A percentile compares a stretch with the other conserved stretches of the same genome.
phyloP scores from a whole-genome alignment of 2,329 filamentous ascomycete species.

The Waltergamsia citrina region DNA sequence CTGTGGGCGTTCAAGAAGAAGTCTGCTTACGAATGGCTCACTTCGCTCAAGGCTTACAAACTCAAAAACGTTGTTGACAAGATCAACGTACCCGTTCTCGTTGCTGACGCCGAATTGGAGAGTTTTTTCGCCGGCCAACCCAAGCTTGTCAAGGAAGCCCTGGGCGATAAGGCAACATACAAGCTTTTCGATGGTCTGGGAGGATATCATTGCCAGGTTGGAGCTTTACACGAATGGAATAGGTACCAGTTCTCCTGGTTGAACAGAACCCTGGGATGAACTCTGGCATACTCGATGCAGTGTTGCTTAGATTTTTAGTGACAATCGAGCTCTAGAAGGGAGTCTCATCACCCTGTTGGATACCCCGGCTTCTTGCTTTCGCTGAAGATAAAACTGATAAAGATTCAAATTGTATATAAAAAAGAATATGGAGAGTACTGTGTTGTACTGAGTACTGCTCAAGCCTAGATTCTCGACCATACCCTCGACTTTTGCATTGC shows the following conservation, averaged over 20 bases:
- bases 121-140: conserved; percentile 7
- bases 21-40: conserved; percentile 12
- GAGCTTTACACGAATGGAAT: conserved; percentile 9
- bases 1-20: conserved; percentile 14
- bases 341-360: no score
- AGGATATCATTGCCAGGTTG: conserved; percentile 10
- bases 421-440: no score
- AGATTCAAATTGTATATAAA: no score
- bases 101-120: conserved; percentile 11
- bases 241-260: conserved; percentile 14
- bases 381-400: no score
- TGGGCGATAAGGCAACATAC: conserved; percentile 6
- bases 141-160: conserved; percentile 7
- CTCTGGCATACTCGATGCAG: no score
- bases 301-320: no score
- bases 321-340: no score
- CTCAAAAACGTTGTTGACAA: conserved; percentile 9
- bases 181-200: conserved; percentile 6
- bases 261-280: conserved; percentile 12
- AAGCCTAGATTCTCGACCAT: no score
- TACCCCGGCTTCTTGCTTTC: no score
- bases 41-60: conserved; percentile 7
- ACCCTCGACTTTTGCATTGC: no score
- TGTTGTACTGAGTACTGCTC: no score
- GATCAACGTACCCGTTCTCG: conserved; percentile 13